Conservation (phyloP, 371 early-diverging fungal genomes). For the Rhizopus arrhizus region DNA sequence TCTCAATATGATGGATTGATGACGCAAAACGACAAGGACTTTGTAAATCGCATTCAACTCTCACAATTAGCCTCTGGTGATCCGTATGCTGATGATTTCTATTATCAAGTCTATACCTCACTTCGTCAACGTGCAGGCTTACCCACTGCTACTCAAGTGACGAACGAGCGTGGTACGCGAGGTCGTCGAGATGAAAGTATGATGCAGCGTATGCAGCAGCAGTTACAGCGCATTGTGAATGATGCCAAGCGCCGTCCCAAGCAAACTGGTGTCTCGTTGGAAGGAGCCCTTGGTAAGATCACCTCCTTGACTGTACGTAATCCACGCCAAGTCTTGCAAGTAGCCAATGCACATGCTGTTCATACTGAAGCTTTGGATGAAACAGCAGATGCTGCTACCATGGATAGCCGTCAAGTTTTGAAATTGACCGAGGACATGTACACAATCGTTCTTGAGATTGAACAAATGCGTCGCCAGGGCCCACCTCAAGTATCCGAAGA, state of each 20-base stretch:
- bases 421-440: constrained; percentile 81
- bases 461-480: constrained; percentile 77
- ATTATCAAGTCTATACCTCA: constrained; percentile 86
- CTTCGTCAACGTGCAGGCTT: constrained; percentile 66
- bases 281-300: constrained; percentile 95
- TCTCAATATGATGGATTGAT: constrained; percentile 83
- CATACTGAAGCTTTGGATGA: background rate
- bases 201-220: constrained; percentile 85
- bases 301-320: constrained; percentile 84
- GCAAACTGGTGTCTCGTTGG: constrained; percentile 80
- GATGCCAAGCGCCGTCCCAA: constrained; percentile 87
- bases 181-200: constrained; percentile 57
- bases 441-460: constrained; percentile 72
- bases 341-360: constrained; percentile 28
- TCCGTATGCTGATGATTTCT: constrained; percentile 91
- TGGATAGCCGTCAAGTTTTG: constrained; percentile 65
- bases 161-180: constrained; percentile 28
- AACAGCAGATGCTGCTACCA: background rate
- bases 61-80: constrained; percentile 90
- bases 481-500: constrained; percentile 53
- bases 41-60: constrained; percentile 89
- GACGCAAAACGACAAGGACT: constrained; percentile 91
- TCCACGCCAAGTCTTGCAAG: constrained; percentile 87
- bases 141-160: constrained; percentile 15
- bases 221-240: constrained; percentile 90